These are phyloP conservation scores for Xylariaceae sp. DNA, from an alignment of 2,329 filamentous ascomycete species.

Conservation along the genomic window DNA sequence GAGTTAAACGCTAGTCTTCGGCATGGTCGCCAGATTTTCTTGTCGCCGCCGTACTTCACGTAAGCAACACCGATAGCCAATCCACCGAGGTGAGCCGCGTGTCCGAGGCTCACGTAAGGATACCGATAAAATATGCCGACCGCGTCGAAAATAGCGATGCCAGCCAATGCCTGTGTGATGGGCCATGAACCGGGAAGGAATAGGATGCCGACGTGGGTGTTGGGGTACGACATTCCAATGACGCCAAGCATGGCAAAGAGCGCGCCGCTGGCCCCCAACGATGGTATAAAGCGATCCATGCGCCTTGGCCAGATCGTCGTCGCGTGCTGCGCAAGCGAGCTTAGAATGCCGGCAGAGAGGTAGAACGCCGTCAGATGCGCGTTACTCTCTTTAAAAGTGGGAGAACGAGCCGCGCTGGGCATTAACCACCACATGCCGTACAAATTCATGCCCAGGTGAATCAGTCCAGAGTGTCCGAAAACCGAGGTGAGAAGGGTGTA, in stretches of 20 bases:
- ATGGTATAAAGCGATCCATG: not conserved
- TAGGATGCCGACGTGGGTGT: conserved; percentile 29
- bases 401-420: conserved; percentile 15
- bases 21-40: conserved; percentile 33
- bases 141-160: conserved; percentile 30
- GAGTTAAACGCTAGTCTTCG: conserved; percentile 30
- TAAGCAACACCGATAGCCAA: conserved; percentile 34
- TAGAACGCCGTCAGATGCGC: conserved; percentile 40
- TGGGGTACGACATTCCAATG: conserved; percentile 26
- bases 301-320: conserved; percentile 28
- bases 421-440: conserved; percentile 30
- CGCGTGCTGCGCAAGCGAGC: conserved; percentile 32
- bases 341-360: conserved; percentile 35
- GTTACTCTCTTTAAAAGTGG: conserved; percentile 27
- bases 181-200: conserved; percentile 29
- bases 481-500: conserved; percentile 37
- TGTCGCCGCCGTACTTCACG: conserved; percentile 29
- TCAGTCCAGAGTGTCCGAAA: conserved; percentile 32
- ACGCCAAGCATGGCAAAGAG: conserved; percentile 35
- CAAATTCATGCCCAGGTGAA: conserved; percentile 34
- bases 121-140: conserved; percentile 34
- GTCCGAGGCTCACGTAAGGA: conserved; percentile 21
- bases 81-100: conserved; percentile 36
- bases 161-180: conserved; percentile 19
- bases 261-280: conserved; percentile 34